phyloP scores from a whole-genome alignment of 139 green algal genomes.

The Parachlorella kessleri region DNA sequence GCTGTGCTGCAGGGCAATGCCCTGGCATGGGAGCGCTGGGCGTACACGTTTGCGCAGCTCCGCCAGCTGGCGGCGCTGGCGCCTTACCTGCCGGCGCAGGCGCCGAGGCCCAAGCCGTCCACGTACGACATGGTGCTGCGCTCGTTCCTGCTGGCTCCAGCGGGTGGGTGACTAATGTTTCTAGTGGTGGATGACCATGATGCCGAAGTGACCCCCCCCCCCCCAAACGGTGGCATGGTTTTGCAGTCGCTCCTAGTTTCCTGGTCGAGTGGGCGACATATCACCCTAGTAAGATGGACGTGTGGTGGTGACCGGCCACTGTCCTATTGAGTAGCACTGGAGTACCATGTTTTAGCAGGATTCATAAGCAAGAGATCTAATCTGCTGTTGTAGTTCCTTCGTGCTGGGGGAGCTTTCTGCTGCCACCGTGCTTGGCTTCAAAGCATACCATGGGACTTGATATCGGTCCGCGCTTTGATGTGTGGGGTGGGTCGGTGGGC shows the following conservation, averaged over 20 bases:
- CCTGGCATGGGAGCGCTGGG: constrained; percentile 75
- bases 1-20: constrained; percentile 24
- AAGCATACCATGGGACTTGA: not conserved
- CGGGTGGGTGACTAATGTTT: not conserved
- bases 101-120: constrained; percentile 57
- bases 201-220: not conserved
- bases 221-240: not conserved
- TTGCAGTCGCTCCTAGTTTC: not conserved
- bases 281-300: too few relatives aligned
- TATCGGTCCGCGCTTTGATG: not conserved
- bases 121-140: constrained; percentile 88
- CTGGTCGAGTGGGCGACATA: too few relatives aligned
- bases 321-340: too few relatives aligned
- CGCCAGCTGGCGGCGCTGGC: constrained; percentile 79
- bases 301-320: too few relatives aligned
- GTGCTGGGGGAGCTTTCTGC: not conserved
- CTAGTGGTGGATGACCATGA: not conserved
- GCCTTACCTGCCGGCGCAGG: constrained; percentile 72
- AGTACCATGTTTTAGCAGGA: too few relatives aligned
- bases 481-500: not conserved
- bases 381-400: too few relatives aligned
- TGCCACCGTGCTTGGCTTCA: not conserved
- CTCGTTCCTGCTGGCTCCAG: constrained; percentile 50
- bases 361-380: too few relatives aligned
- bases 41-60: constrained; percentile 72